Conservation (phyloP, 2,329 filamentous ascomycete genomes). For the Septoria petroselini region DNA sequence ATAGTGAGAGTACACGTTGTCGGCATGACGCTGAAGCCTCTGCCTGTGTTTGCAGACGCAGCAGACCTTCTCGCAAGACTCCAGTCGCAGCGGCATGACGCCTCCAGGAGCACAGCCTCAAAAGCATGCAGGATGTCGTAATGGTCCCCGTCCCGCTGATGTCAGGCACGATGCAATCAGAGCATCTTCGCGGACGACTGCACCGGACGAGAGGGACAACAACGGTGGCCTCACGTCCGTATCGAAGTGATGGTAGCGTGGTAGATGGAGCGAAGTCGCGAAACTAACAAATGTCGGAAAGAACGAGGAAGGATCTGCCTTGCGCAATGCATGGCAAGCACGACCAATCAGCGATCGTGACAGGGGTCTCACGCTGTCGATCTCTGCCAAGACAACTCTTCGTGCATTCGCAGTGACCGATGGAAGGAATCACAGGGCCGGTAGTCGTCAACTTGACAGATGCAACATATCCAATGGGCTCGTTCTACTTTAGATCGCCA, state of each 20-base stretch:
- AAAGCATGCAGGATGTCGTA: slow-evolving; percentile 14
- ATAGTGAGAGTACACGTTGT: background rate
- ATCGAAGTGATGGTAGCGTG: background rate
- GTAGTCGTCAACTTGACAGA: slow-evolving; percentile 9
- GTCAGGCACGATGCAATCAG: background rate
- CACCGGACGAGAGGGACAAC: background rate
- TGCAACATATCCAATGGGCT: slow-evolving; percentile 14
- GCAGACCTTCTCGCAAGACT: too few species aligned
- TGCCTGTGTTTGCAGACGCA: too few species aligned
- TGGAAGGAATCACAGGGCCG: background rate
- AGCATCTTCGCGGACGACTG: background rate
- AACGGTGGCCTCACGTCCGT: background rate
- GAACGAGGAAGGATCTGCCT: background rate
- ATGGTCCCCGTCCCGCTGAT: background rate
- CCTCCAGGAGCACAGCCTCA: slow-evolving; percentile 19
- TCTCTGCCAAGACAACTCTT: slow-evolving; percentile 2
- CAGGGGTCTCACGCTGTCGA: background rate
- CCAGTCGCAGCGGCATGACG: background rate
- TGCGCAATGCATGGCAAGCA: background rate
- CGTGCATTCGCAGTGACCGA: slow-evolving; percentile 15
- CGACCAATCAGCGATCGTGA: background rate
- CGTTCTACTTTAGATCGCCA: slow-evolving; percentile 7
- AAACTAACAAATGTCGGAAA: background rate
- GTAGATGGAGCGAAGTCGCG: background rate
- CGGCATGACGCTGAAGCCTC: too few species aligned